Evolutionary conservation across 2,329 filamentous ascomycete genomes (phyloP).

Genomic region (Monosporascus sp.): DNA sequence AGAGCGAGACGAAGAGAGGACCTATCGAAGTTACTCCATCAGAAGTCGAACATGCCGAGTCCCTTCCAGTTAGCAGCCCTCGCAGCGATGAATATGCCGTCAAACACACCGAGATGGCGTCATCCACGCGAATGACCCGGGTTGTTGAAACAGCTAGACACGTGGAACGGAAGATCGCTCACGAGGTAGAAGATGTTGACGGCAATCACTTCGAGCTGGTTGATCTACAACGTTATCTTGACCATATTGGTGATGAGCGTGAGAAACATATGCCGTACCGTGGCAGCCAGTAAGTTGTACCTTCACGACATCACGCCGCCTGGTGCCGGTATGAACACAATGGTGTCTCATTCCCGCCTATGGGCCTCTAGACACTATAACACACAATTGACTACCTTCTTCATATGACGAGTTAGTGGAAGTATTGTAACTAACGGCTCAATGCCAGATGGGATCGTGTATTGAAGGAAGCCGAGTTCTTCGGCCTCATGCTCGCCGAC

Average conservation of each 20-base stretch:
- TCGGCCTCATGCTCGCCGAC: conserved; percentile 33
- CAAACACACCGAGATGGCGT: background rate
- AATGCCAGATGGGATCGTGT: conserved; percentile 31
- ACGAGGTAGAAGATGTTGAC: conserved; percentile 22
- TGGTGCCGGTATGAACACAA: too few relatives aligned
- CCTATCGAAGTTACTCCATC: background rate
- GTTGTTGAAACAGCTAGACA: conserved; percentile 13
- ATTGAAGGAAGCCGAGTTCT: conserved; percentile 35
- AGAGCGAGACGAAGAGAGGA: background rate
- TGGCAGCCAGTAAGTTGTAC: conserved; percentile 24
- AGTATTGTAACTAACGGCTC: too few relatives aligned
- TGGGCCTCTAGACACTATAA: too few relatives aligned
- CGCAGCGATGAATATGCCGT: background rate
- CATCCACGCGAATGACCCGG: conserved; percentile 14
- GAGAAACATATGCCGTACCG: conserved; percentile 35
- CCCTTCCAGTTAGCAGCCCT: conserved; percentile 1
- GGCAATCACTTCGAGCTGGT: conserved; percentile 19
- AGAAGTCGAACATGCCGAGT: conserved; percentile 1
- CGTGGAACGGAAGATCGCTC: conserved; percentile 15
- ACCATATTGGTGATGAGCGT: conserved; percentile 33
- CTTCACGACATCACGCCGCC: too few relatives aligned
- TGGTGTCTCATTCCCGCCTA: too few relatives aligned
- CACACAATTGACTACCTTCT: too few relatives aligned
- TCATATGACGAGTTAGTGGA: too few relatives aligned
- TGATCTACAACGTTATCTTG: conserved; percentile 28